Conservation (phyloP, 139 green algal genomes). For the Chlorella vulgaris region DNA sequence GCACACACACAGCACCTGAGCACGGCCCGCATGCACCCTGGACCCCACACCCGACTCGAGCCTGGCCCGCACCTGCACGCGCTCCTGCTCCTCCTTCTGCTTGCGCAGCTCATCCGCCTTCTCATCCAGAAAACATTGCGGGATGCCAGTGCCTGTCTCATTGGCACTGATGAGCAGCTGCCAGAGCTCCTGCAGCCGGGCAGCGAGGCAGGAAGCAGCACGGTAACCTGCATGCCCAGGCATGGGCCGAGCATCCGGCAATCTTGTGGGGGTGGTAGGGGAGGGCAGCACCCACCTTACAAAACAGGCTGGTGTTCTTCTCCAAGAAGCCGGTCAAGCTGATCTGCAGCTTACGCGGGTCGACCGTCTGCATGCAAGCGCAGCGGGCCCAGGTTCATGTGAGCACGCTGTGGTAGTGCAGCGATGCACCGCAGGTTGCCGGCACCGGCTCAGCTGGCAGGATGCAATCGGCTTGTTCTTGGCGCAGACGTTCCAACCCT, state of each 20-base stretch:
- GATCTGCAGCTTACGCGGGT: conserved; percentile 81
- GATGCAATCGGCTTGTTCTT: no score
- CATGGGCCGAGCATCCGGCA: no score
- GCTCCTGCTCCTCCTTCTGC: conserved; percentile 57
- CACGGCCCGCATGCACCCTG: neutral
- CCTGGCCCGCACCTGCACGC: conserved; percentile 54
- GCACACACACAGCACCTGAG: neutral
- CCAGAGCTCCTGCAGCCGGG: conserved; percentile 83
- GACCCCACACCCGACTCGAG: neutral
- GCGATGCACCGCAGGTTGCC: no score
- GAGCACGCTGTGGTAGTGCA: no score
- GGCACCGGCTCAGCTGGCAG: no score
- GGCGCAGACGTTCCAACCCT: no score
- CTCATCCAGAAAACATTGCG: conserved; percentile 83
- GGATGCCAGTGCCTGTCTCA: conserved; percentile 73
- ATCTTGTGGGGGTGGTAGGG: neutral
- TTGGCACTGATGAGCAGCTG: conserved; percentile 75
- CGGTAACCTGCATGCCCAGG: no score
- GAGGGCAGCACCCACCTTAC: conserved; percentile 66
- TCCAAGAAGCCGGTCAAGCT: conserved; percentile 89
- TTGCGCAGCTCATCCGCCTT: conserved; percentile 71
- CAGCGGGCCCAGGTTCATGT: neutral
- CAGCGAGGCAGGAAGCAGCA: neutral
- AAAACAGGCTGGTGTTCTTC: conserved; percentile 90
- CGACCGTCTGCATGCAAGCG: conserved; percentile 52